Conservation (phyloP, 2,329 filamentous ascomycete species). For the Arthrobotrys megalospora region DNA sequence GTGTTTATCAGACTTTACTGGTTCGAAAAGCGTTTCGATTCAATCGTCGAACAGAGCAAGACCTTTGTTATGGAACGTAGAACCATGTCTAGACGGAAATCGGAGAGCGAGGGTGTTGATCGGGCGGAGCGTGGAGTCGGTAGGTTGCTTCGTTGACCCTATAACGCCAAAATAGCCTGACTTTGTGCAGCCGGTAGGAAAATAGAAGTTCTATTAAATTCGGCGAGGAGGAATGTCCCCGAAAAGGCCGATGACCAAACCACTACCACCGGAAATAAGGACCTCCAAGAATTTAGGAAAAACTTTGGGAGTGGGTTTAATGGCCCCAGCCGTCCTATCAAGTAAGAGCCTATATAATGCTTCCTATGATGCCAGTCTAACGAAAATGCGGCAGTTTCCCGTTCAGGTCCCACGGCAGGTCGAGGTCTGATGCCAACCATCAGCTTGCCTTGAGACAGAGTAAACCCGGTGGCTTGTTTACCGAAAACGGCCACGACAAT, state of each 20-base stretch:
- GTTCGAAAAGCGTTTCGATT: constrained; percentile 97
- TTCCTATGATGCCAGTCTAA: background rate
- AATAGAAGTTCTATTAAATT: constrained; percentile 43
- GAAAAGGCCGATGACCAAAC: constrained; percentile 45
- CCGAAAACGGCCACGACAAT: constrained; percentile 61
- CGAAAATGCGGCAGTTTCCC: constrained; percentile 40
- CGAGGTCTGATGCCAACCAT: constrained; percentile 56
- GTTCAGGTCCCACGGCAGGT: constrained; percentile 38
- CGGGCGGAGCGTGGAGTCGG: constrained; percentile 56
- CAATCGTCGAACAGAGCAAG: constrained; percentile 70
- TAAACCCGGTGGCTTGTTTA: constrained; percentile 61
- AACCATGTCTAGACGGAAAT: constrained; percentile 54
- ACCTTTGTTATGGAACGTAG: constrained; percentile 28
- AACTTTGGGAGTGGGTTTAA: constrained; percentile 9
- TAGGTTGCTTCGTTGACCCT: constrained; percentile 10
- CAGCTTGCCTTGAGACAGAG: constrained; percentile 52
- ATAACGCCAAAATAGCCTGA: background rate
- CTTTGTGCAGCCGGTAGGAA: constrained; percentile 42
- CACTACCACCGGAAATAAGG: constrained; percentile 43
- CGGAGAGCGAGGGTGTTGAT: constrained; percentile 46
- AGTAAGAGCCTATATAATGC: background rate
- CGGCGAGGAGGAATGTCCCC: constrained; percentile 30
- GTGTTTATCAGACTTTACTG: constrained; percentile 95
- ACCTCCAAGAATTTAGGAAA: constrained; percentile 50
- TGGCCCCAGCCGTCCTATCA: constrained; percentile 48